Base-by-base conservation (phyloP, 345 rosid genomes). In the Limnanthes douglasii region DNA sequence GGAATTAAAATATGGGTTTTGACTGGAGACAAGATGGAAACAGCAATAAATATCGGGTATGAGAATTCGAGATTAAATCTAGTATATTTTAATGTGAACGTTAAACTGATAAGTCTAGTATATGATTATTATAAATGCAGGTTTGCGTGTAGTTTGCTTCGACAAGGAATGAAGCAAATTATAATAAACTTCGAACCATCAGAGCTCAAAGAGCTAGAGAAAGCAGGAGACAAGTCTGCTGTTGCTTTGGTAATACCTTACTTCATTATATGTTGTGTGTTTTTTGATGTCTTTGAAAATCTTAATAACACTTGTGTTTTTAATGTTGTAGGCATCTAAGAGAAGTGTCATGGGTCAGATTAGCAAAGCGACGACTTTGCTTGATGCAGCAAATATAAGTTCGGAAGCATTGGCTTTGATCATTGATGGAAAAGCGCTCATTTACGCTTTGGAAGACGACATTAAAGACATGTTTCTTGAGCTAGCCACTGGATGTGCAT, bases 11-110 rank as follows among this genome's bases (percentile, higher is more conserved):
- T 88, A 45, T 88, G 97, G 97, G 92, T 88, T 42, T 60, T 88
- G 64, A 88, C 97, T 1, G 95, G 97, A 49, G 97, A 88, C 57
- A 88, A 88, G 58, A 79, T 88, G 95, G 97, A 88, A 69, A 88
- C 97, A 0, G 97, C 97, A 4, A 83, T 88, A 37, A 88, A 88
- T 46, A 83, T 88, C 4, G 97, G 97, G 97, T 83, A 52, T 46
- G 52, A 6, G 34, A 7, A 41, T 14, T 46, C 2, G 15, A 29
- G 10, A 21, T 19, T 19, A 18, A 6, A 31, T 40, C 23, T 18
- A 17, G 8, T 15, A 26, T 15, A 10, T 11, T 8, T 6, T 11
- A 10, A 34, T 45, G 30, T n/a, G 8, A 35, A 29, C 15, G 44
- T 20, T 24, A 27, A 43, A 31, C 51, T 56, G 45, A 49, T 36